These are phyloP conservation scores for Beverwykella pulmonaria DNA, from an alignment of 495 filamentous ascomycete species.

Conservation along the genomic window DNA sequence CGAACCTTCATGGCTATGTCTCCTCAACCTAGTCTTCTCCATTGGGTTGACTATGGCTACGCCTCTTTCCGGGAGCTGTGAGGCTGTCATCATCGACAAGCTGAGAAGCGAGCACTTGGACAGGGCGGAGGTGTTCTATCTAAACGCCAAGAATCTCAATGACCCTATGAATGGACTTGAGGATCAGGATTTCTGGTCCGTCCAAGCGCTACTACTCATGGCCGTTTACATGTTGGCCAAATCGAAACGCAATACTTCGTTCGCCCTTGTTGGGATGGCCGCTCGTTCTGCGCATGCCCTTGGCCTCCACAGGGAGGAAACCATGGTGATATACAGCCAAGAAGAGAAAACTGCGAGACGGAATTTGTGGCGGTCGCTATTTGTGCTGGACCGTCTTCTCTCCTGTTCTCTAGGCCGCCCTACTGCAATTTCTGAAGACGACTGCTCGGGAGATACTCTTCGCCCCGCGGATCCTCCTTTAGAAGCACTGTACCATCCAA, in stretches of 20 bases:
- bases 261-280: conserved; percentile 67
- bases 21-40: conserved; percentile 60
- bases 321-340: conserved; percentile 54
- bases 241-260: conserved; percentile 62
- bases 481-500: conserved; percentile 33
- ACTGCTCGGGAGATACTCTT: conserved; percentile 57
- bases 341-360: conserved; percentile 53
- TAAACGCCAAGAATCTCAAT: conserved; percentile 57
- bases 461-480: conserved; percentile 47
- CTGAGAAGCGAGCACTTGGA: conserved; percentile 51
- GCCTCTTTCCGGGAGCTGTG: conserved; percentile 51
- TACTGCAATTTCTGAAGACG: conserved; percentile 62
- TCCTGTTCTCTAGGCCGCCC: conserved; percentile 62
- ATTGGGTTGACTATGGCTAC: conserved; percentile 62
- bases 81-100: conserved; percentile 56
- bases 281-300: conserved; percentile 62
- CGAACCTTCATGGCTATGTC: conserved; percentile 56
- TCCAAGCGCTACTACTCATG: conserved; percentile 64
- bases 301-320: conserved; percentile 65
- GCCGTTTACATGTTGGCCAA: conserved; percentile 61
- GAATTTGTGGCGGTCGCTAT: conserved; percentile 64
- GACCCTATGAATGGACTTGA: conserved; percentile 61
- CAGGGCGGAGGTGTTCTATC: conserved; percentile 62
- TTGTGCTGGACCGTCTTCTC: conserved; percentile 64
- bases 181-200: conserved; percentile 64